These are phyloP conservation scores for Aspergillus sp. DNA, from an alignment of 2,329 filamentous ascomycete genomes.

Conservation along the genomic window DNA sequence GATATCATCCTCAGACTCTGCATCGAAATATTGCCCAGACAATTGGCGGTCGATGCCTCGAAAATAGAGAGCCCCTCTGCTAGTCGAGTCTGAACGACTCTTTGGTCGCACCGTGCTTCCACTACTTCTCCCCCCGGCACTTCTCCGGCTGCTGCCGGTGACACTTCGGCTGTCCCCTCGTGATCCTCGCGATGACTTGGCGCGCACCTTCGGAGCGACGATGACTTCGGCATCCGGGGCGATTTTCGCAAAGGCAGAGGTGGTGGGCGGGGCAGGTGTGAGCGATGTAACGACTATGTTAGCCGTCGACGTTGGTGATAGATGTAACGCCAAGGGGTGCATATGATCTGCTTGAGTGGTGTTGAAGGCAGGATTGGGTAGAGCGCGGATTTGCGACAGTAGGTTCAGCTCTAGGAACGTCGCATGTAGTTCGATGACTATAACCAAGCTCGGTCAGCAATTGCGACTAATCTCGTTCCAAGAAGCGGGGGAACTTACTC, in stretches of 20 bases:
- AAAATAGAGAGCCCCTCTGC: conserved; percentile 63
- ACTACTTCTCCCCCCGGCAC: conserved; percentile 66
- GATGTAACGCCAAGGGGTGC: conserved; percentile 85
- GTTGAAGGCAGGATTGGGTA: conserved; percentile 77
- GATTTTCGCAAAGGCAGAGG: conserved; percentile 83
- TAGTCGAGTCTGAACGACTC: conserved; percentile 63
- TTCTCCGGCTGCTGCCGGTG: conserved; percentile 74
- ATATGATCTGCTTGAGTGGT: conserved; percentile 54
- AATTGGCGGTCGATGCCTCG: conserved; percentile 72
- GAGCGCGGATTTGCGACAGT: conserved; percentile 83
- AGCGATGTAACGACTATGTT: conserved; percentile 84
- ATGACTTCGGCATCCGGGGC: conserved; percentile 94
- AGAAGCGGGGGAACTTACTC: conserved; percentile 49
- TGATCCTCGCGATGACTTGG: conserved; percentile 62
- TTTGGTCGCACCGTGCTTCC: conserved; percentile 67
- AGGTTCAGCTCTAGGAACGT: conserved; percentile 94
- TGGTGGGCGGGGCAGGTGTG: conserved; percentile 67
- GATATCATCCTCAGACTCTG: conserved; percentile 56
- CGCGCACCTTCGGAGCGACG: conserved; percentile 86
- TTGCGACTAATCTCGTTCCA: not conserved
- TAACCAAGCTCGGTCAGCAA: conserved; percentile 10
- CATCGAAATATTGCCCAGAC: conserved; percentile 75
- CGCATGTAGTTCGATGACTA: conserved; percentile 90
- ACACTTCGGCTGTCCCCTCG: conserved; percentile 78
- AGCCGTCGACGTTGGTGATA: conserved; percentile 92